Evolutionary conservation across 1,284 basidiomycete genomes (phyloP).

Genomic region (Cutaneotrichosporon sp.): DNA sequence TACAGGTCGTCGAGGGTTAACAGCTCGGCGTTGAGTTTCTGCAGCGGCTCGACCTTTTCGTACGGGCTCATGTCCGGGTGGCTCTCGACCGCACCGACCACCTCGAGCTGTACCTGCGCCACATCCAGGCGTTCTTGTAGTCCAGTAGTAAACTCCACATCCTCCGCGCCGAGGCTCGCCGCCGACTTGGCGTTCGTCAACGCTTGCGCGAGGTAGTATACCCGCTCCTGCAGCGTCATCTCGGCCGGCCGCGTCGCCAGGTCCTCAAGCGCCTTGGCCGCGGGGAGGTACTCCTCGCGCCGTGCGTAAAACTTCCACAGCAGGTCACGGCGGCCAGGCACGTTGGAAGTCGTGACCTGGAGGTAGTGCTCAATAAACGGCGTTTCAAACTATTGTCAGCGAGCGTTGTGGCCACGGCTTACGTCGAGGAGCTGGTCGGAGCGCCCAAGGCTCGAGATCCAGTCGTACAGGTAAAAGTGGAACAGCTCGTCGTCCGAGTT

Average conservation of each 20-base stretch:
- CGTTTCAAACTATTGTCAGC: conserved; percentile 33
- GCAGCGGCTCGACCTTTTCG: conserved; percentile 58
- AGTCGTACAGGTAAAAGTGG: conserved; percentile 90
- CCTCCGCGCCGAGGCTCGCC: conserved; percentile 64
- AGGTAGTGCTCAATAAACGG: conserved; percentile 73
- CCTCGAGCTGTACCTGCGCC: conserved; percentile 89
- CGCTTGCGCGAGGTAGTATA: conserved; percentile 87
- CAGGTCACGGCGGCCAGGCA: conserved; percentile 69
- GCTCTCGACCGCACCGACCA: conserved; percentile 51
- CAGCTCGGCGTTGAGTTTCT: conserved; percentile 54
- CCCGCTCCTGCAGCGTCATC: conserved; percentile 62
- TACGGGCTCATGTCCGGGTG: conserved; percentile 45
- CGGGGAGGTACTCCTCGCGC: conserved; percentile 73
- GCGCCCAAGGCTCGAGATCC: conserved; percentile 72
- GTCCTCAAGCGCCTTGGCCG: conserved; percentile 78
- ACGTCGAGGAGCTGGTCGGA: conserved; percentile 89
- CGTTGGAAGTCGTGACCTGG: conserved; percentile 35
- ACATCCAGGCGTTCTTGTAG: conserved; percentile 96
- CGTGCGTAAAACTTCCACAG: conserved; percentile 97
- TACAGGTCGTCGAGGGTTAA: conserved; percentile 62
- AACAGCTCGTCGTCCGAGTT: conserved; percentile 83
- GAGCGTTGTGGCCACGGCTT: conserved; percentile 21
- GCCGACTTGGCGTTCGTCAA: conserved; percentile 94
- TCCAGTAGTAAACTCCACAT: conserved; percentile 85
- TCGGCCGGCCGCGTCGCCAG: conserved; percentile 76